Evolutionary conservation across 495 filamentous ascomycete genomes (phyloP), one percentile per base, ranked within the genome.

Genomic region (Cercophora scortea): DNA sequence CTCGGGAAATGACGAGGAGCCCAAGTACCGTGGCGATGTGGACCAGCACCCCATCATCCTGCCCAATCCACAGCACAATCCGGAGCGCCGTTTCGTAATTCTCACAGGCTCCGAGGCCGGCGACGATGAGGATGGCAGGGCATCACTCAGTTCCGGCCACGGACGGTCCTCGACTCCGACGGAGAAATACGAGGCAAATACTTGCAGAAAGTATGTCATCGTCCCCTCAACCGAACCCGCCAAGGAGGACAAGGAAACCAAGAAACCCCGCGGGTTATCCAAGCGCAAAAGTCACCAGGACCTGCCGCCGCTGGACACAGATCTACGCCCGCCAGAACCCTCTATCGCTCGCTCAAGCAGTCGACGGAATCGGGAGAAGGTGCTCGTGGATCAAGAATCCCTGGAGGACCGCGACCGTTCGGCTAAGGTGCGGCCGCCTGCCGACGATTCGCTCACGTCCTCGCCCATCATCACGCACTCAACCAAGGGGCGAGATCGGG

Each of bases 71-170:
- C 68, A 76, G 32, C 48, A 69, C 47, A 77, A 77, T 47, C 67
- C 72, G 9, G 74, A 77, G 63, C 66, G 74, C 25, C 65, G 74
- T 17, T 77, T 77, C 33, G 65, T 77, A 0, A 45, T 74, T 42
- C 55, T 77, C 4, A 51, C 66, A 9, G 63, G 42, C 51, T 8
- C 67, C 17, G 66, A 66, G 43, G 51, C 61, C 16, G 58, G 51
- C 32, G 42, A 13, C 25, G 54, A 66, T 13, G 55, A 54, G 32
- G 56, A 52, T 3, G 50, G 15, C 10, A 18, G 15, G 10, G 17
- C 18, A 10, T 32, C 44, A 33, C 16, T 16, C 18, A 12, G 17
- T 44, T n/a, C 16, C 17, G 41, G 16, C 41, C 33, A 40, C 15
- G 16, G 16, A 15, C 9, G 8, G 17, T 33, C 13, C 34, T 18